These are phyloP conservation scores for Metroxylon sagu DNA, from an alignment of 176 grass and related monocot genomes.

Conservation along the genomic window DNA sequence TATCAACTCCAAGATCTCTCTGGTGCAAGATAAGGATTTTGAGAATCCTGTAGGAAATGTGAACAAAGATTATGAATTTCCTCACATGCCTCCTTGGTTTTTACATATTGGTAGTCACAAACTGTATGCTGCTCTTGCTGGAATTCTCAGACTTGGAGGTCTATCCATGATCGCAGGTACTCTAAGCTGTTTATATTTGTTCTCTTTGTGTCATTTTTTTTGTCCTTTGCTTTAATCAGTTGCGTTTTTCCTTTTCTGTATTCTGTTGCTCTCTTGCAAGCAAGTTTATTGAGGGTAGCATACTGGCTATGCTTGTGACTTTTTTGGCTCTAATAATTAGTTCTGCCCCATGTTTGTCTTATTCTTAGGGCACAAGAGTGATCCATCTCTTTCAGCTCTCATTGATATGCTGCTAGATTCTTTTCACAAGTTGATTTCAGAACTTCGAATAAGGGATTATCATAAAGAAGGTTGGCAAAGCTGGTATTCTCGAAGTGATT, in stretches of 20 bases:
- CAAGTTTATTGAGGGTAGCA: too few species aligned
- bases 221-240: too few species aligned
- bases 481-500: constrained; percentile 43
- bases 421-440: constrained; percentile 63
- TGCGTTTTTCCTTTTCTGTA: too few species aligned
- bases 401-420: constrained; percentile 79
- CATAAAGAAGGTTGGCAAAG: constrained; percentile 34
- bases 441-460: constrained; percentile 44
- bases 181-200: constrained; percentile 9
- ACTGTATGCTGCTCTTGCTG: constrained; percentile 65
- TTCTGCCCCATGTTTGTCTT: constrained; percentile 4
- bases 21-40: constrained; percentile 43
- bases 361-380: constrained; percentile 41
- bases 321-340: too few species aligned
- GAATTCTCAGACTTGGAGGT: constrained; percentile 74
- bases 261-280: too few species aligned
- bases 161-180: constrained; percentile 61
- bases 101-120: constrained; percentile 47
- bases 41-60: constrained; percentile 16
- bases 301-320: too few species aligned
- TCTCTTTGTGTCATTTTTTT: not conserved
- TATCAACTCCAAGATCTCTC: constrained; percentile 43
- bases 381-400: constrained; percentile 45
- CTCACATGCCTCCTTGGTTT: constrained; percentile 93
- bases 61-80: constrained; percentile 43